phyloP scores from a whole-genome alignment of 495 filamentous ascomycete genomes.

The Aspergillus hancockii region DNA sequence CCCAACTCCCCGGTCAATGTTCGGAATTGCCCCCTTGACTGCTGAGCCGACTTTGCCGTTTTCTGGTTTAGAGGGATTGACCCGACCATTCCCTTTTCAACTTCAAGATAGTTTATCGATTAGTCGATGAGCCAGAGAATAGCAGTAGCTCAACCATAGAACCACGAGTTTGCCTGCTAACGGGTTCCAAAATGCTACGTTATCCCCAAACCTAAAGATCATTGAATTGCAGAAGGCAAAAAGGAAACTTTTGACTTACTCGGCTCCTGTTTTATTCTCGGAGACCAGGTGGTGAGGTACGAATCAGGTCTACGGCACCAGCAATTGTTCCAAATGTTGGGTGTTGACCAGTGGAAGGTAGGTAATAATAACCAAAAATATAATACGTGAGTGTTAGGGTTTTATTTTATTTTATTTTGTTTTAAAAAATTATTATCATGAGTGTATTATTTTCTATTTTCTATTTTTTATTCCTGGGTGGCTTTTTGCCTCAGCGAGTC shows the following conservation, averaged over 20 bases:
- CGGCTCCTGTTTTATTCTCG: constrained; percentile 24
- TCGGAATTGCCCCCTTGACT: constrained; percentile 25
- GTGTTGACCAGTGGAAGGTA: constrained; percentile 12
- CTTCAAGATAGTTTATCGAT: not conserved
- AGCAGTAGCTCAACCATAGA: not conserved
- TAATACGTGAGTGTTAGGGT: not conserved
- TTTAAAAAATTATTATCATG: not conserved
- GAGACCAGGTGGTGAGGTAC: constrained; percentile 24
- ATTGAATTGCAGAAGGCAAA: constrained; percentile 6
- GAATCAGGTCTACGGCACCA: constrained; percentile 24
- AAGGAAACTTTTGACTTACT: constrained; percentile 4
- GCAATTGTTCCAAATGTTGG: constrained; percentile 22
- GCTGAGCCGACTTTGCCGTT: constrained; percentile 25
- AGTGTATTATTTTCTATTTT: constrained; percentile 9
- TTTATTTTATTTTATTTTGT: not conserved
- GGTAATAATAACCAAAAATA: constrained; percentile 11
- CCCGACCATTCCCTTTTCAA: constrained; percentile 7
- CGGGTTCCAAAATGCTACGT: not conserved
- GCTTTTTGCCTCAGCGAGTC: constrained; percentile 38
- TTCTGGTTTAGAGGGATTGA: constrained; percentile 16
- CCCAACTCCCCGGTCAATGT: constrained; percentile 19
- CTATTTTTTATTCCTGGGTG: constrained; percentile 17
- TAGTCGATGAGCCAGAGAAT: constrained; percentile 5
- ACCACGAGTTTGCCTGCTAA: not conserved
- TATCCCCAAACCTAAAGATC: not conserved